A percentile compares a stretch with the other conserved stretches of the same genome.
These are phyloP conservation scores for Alternaria viburni DNA, from an alignment of 2,329 filamentous ascomycete species.

Conservation along the genomic window DNA sequence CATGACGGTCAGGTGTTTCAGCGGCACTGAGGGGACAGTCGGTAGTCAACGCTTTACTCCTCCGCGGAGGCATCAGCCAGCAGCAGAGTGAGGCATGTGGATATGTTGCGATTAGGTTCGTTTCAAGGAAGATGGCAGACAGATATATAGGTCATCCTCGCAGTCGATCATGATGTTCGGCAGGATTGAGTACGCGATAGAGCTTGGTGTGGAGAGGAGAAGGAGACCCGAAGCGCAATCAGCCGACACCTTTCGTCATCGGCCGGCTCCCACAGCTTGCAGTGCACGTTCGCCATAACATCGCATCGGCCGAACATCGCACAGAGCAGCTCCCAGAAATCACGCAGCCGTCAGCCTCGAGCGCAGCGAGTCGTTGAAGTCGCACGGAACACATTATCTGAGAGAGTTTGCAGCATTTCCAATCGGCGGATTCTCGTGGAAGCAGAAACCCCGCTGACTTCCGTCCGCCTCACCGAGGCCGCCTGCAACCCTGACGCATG, in stretches of 20 bases:
- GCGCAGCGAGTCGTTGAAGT: conserved; percentile 9
- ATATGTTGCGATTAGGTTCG: neutral
- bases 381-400: conserved; percentile 9
- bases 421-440: conserved; percentile 28
- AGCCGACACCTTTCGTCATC: conserved; percentile 23
- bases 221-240: conserved; percentile 27
- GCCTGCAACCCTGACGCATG: conserved; percentile 29
- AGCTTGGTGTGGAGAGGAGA: conserved; percentile 2
- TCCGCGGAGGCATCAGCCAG: conserved; percentile 22
- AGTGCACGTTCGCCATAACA: conserved; percentile 13
- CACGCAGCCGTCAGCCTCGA: conserved; percentile 13
- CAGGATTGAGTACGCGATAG: neutral
- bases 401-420: conserved; percentile 19
- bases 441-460: conserved; percentile 37
- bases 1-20: conserved; percentile 6
- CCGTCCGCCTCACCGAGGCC: conserved; percentile 22
- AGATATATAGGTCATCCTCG: neutral
- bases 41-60: conserved; percentile 16
- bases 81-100: neutral
- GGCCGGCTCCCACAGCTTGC: conserved; percentile 9
- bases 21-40: neutral
- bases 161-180: conserved; percentile 1
- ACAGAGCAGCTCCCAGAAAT: conserved; percentile 16
- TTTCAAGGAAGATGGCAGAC: neutral
- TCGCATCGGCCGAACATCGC: conserved; percentile 20